These are phyloP conservation scores for Pilasporangium apinafurcum DNA, from an alignment of 352 stramenopile species.

Conservation along the genomic window DNA sequence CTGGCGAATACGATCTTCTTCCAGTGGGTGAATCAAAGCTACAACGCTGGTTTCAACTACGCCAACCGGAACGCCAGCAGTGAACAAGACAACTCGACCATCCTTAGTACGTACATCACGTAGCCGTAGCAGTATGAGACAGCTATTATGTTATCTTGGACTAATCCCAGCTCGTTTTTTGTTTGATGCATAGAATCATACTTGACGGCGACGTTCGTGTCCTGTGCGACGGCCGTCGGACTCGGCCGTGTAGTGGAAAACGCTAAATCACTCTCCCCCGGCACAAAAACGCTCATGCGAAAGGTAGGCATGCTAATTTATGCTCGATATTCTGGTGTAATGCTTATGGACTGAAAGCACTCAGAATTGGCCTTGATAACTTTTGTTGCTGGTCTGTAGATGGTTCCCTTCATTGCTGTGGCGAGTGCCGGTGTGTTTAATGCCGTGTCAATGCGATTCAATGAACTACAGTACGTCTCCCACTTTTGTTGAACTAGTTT, in stretches of 20 bases:
- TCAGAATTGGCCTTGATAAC: neutral
- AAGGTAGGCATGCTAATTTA: constrained; percentile 26
- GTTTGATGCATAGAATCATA: constrained; percentile 56
- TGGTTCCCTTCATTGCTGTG: constrained; percentile 80
- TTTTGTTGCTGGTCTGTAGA: constrained; percentile 26
- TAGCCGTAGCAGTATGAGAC: too few relatives aligned
- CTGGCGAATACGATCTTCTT: constrained; percentile 80
- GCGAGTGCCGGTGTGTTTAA: constrained; percentile 81
- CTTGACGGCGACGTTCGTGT: constrained; percentile 67
- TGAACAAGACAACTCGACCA: constrained; percentile 66
- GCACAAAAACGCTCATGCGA: constrained; percentile 44
- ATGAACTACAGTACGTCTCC: constrained; percentile 67
- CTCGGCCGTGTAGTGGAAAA: constrained; percentile 69
- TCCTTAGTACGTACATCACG: constrained; percentile 50
- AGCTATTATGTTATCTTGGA: neutral
- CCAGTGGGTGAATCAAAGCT: constrained; percentile 89
- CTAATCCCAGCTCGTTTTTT: neutral
- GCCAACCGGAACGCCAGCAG: constrained; percentile 83
- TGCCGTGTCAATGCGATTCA: constrained; percentile 85
- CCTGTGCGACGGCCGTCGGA: constrained; percentile 68
- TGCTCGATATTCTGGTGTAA: too few relatives aligned
- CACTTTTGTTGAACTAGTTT: neutral
- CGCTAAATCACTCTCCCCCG: constrained; percentile 67
- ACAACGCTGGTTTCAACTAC: constrained; percentile 88
- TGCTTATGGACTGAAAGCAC: too few relatives aligned